Percentiles rank a stretch among this genome's conserved stretches.
Conservation (phyloP, 768 basidiomycete species). For the Tubosaeta sp. region DNA sequence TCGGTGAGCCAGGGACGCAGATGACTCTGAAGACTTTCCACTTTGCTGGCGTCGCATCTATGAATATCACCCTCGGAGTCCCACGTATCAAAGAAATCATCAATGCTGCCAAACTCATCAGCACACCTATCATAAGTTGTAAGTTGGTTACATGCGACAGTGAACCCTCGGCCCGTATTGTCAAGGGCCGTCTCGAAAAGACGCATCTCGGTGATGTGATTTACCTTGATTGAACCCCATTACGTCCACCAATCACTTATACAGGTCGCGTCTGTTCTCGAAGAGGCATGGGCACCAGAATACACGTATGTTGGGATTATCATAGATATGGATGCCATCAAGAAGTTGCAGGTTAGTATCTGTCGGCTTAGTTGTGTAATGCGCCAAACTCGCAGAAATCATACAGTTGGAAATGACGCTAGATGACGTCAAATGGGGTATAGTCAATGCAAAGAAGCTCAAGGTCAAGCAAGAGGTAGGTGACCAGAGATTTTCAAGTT, state of each 20-base stretch:
- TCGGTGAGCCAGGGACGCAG: slow-evolving; percentile 98
- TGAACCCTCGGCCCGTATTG: slow-evolving; percentile 95
- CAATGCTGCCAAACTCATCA: slow-evolving; percentile 96
- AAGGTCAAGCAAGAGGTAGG: slow-evolving; percentile 86
- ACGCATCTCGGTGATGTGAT: slow-evolving; percentile 90
- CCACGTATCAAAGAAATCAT: slow-evolving; percentile 99
- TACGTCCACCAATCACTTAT: not conserved
- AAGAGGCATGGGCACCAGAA: slow-evolving; percentile 93
- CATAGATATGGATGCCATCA: slow-evolving; percentile 82
- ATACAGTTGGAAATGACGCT: slow-evolving; percentile 83
- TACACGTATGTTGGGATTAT: slow-evolving; percentile 93
- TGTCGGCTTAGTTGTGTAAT: not conserved
- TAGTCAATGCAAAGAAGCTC: slow-evolving; percentile 80
- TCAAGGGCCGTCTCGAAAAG: slow-evolving; percentile 94
- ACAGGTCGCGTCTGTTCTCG: slow-evolving; percentile 86
- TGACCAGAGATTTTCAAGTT: not conserved
- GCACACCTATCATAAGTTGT: slow-evolving; percentile 97
- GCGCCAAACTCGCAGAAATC: not conserved
- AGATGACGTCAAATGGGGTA: slow-evolving; percentile 91
- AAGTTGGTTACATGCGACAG: slow-evolving; percentile 80
- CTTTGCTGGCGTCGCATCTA: slow-evolving; percentile 98
- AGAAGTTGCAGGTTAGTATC: slow-evolving; percentile 70
- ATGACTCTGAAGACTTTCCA: slow-evolving; percentile 99
- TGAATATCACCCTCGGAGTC: slow-evolving; percentile 99
- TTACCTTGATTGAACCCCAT: not conserved